Evolutionary conservation across 1,139 yeast species (phyloP), one percentile per base, ranked within the genome.

Genomic region (Taphrina confusa): DNA sequence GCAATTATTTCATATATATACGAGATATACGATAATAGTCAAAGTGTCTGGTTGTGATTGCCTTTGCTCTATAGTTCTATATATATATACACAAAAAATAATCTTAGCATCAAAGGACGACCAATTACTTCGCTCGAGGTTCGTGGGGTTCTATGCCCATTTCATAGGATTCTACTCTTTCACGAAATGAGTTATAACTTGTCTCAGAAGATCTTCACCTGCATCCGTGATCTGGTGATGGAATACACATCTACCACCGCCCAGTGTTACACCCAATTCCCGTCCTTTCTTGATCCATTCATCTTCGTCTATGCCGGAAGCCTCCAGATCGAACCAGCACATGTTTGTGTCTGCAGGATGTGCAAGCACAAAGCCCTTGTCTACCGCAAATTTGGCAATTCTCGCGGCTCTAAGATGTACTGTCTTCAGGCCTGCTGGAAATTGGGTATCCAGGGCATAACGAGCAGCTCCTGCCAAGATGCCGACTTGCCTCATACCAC

Each of bases 401-500:
- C 80, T 80, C 67, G 78, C 78, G 34, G 96, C 94, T 69, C 76
- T 77, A n/a, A 73, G 75, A 71, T 91, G 96, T 14, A 95, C 83
- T 34, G 70, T 67, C 61, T 80, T 73, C 71, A 85, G 79, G 8
- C 56, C 57, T 36, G 80, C 74, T 33, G 81, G 77, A 75, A 87
- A 82, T 69, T 87, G 87, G 65, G 85, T 84, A 64, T 87, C 85
- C 62, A 91, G 78, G 28, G 96, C 95, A 57, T 80, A 79, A 30
- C 79, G 74, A 12, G 96, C 97, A 87, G 92, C 91, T 47, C 83
- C 78, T 8, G 95, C 79, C 72, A 91, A 78, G 73, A 88, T 76
- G 64, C 97, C 97, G 31, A 87, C 79, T 73, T 91, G 97, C 72
- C 97, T 81, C 65, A 91, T 82, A 65, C 97, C 97, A 68, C 97